Evolutionary conservation across 2,329 filamentous ascomycete species (phyloP), one percentile per base, ranked within the genome.

Genomic region (Alternaria sp.): DNA sequence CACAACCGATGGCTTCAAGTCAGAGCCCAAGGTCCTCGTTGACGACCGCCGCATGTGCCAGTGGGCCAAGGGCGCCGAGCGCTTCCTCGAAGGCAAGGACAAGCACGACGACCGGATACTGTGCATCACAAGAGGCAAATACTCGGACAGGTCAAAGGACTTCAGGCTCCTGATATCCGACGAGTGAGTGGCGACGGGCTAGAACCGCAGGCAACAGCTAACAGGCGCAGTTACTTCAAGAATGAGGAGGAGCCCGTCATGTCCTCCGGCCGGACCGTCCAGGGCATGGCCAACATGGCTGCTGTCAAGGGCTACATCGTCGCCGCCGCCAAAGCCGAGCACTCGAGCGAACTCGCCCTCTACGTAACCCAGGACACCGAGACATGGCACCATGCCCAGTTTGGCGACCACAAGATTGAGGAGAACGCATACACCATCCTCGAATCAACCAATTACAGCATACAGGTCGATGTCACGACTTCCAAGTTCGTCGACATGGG

Each of bases 381-480:
- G 55, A 89, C 86, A 59, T 99, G 96, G 96, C 93, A 98, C 78
- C 90, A 93, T 57, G 95, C 95, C 62, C 88, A 97, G 75, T 98
- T 99, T 79, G 88, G 89, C 47, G 90, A 92, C 65, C 93, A 97
- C 79, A 92, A 94, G 73, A 87, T 93, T 65, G 91, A 97, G 77
- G 88, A 95, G 76, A 86, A 89, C 72, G 93, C 92, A 3, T 99
- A 97, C 80, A 99, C 96, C 0, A 87, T 99, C 51, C 86, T 99
- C 44, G 95, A 98, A 81, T 96, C 94, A 74, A 98, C 96, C 45
- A 95, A 97, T 77, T 97, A 99, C 83, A 97, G 95, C 83, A 93
- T 99, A 71, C 95, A 98, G 81, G 89, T 99, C 59, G 94, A 98
- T 79, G 94, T 98, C 67, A 90, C 95, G 86, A 93, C 91, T 1